A percentile compares a stretch with the other conserved stretches of the same genome.
Evolutionary conservation across 2,329 filamentous ascomycete genomes (phyloP).

Genomic region (Zymoseptoria ardabiliae): DNA sequence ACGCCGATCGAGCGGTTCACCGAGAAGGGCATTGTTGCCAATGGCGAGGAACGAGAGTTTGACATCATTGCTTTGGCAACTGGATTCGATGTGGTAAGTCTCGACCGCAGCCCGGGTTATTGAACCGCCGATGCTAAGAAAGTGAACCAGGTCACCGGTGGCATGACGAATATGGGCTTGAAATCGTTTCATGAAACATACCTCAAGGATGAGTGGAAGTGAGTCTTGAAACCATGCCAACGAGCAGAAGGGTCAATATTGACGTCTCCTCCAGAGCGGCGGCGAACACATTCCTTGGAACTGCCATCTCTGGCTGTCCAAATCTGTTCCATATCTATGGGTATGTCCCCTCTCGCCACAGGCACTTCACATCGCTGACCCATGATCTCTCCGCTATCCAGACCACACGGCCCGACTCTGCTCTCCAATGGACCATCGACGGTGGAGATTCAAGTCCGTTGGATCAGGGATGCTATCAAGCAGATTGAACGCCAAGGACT

Average conservation of each 20-base stretch:
- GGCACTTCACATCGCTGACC: not conserved
- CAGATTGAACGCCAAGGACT: slow-evolving; percentile 18
- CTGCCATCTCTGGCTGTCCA: slow-evolving; percentile 28
- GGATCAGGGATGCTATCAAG: slow-evolving; percentile 28
- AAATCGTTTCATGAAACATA: slow-evolving; percentile 29
- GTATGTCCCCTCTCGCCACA: not conserved
- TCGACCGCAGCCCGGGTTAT: slow-evolving; percentile 19
- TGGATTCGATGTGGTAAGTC: slow-evolving; percentile 36
- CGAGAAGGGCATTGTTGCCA: slow-evolving; percentile 38
- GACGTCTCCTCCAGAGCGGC: slow-evolving; percentile 18
- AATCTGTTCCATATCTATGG: slow-evolving; percentile 32
- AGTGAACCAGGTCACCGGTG: slow-evolving; percentile 37
- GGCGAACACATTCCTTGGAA: slow-evolving; percentile 39
- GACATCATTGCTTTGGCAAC: slow-evolving; percentile 43
- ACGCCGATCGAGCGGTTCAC: slow-evolving; percentile 37
- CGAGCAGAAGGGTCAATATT: not conserved
- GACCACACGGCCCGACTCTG: slow-evolving; percentile 38
- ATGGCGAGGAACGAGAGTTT: slow-evolving; percentile 37
- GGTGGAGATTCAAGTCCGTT: slow-evolving; percentile 37
- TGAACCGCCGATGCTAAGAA: slow-evolving; percentile 27
- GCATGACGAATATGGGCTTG: slow-evolving; percentile 40
- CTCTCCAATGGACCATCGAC: slow-evolving; percentile 39
- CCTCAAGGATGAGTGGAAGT: slow-evolving; percentile 36
- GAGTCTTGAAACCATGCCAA: not conserved
- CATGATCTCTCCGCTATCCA: slow-evolving; percentile 31